A percentile compares a stretch with the other conserved stretches of the same genome.
Evolutionary conservation across 139 green algal species (phyloP).

Genomic region (Picochlorum sp.): DNA sequence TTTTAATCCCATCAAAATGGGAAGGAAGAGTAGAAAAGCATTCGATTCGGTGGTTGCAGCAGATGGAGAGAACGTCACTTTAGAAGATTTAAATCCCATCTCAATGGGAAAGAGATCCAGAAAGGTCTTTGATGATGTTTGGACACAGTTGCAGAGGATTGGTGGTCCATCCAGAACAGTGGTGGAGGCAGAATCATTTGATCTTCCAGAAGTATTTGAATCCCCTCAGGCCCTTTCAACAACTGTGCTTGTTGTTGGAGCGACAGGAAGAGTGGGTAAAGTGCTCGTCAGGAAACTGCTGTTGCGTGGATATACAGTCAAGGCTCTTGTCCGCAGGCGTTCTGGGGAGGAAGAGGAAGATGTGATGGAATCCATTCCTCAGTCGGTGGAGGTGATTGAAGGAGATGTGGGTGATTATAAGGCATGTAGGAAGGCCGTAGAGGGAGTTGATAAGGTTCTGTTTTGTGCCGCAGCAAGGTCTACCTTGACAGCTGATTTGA

Average conservation of each 20-base stretch:
- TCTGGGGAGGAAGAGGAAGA: slow-evolving; percentile 10
- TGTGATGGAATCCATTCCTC: slow-evolving; percentile 47
- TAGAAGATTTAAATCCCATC: slow-evolving; percentile 66
- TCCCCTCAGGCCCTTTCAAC: slow-evolving; percentile 66
- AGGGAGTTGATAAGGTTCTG: slow-evolving; percentile 87
- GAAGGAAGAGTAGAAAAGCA: background rate
- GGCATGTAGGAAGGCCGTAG: slow-evolving; percentile 61
- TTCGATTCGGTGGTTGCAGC: background rate
- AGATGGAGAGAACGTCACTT: background rate
- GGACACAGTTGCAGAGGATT: slow-evolving; percentile 51
- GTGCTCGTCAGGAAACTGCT: slow-evolving; percentile 93
- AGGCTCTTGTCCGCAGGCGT: slow-evolving; percentile 58
- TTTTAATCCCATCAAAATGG: background rate
- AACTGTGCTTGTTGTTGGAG: slow-evolving; percentile 89
- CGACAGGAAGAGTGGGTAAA: slow-evolving; percentile 80
- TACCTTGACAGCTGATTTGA: slow-evolving; percentile 55
- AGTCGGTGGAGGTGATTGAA: slow-evolving; percentile 63
- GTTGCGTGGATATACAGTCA: slow-evolving; percentile 83
- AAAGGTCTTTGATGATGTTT: slow-evolving; percentile 76
- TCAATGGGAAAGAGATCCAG: slow-evolving; percentile 63
- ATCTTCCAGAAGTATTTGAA: slow-evolving; percentile 13
- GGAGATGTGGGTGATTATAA: slow-evolving; percentile 78
- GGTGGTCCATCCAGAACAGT: slow-evolving; percentile 31
- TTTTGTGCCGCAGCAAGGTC: slow-evolving; percentile 56
- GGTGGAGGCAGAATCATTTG: background rate